Evolutionary conservation across 768 basidiomycete species (phyloP).

Genomic region (Strobilomyces confusus): DNA sequence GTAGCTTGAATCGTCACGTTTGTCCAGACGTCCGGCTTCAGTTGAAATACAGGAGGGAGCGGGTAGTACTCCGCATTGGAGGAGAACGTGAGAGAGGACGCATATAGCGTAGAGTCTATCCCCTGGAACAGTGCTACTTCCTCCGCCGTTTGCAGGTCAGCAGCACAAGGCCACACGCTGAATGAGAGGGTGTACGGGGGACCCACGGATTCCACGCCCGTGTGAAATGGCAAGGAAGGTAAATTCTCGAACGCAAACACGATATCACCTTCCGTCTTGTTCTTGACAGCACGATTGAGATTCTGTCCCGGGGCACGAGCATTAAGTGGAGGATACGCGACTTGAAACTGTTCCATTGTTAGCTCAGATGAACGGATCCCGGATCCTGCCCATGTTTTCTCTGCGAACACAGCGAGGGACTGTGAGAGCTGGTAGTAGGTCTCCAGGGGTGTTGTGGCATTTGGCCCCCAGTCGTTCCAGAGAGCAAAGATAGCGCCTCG

Average conservation of each 20-base stretch:
- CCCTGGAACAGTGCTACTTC: conserved; percentile 33
- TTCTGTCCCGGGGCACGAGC: conserved; percentile 41
- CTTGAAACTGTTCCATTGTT: conserved; percentile 34
- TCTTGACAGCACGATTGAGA: conserved; percentile 37
- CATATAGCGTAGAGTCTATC: conserved; percentile 33
- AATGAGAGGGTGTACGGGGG: conserved; percentile 42
- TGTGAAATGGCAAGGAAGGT: conserved; percentile 21
- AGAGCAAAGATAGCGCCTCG: conserved; percentile 36
- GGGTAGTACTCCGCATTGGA: conserved; percentile 37
- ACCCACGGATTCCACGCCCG: conserved; percentile 36
- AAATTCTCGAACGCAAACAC: conserved; percentile 28
- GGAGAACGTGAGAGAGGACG: conserved; percentile 37
- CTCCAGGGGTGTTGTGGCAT: conserved; percentile 42
- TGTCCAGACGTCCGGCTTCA: conserved; percentile 31
- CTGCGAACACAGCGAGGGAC: conserved; percentile 38
- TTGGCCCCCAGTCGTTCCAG: conserved; percentile 46
- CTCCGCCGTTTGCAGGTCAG: conserved; percentile 12
- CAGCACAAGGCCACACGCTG: conserved; percentile 32
- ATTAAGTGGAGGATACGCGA: conserved; percentile 35
- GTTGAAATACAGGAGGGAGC: conserved; percentile 25
- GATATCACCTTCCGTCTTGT: conserved; percentile 20
- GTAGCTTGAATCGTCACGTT: conserved; percentile 38
- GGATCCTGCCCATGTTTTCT: conserved; percentile 43
- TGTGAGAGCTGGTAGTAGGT: conserved; percentile 41
- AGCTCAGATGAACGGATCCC: conserved; percentile 33